A percentile compares a stretch with the other conserved stretches of the same genome.
phyloP scores from a whole-genome alignment of 129 eudicot genomes.

The Daucus carota region DH1_v3.0 NC_030382.2:34644001-34644500 shows the following conservation, averaged over 20 bases:
- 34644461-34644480: too few relatives aligned
- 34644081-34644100: too few relatives aligned
- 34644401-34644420: too few relatives aligned
- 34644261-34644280: neutral
- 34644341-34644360: too few relatives aligned
- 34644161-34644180: slow-evolving; percentile 18
- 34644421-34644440: too few relatives aligned
- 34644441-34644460: too few relatives aligned
- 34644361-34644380: too few relatives aligned
- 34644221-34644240: neutral
- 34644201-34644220: neutral
- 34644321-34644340: neutral
- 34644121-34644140: slow-evolving; percentile 54
- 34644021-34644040: neutral
- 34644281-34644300: neutral
- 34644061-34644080: neutral
- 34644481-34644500: too few relatives aligned
- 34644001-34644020: slow-evolving; percentile 55
- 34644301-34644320: neutral
- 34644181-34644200: neutral
- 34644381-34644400: too few relatives aligned
- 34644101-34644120: too few relatives aligned
- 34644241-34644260: neutral
- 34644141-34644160: slow-evolving; percentile 43
- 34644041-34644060: neutral